These are phyloP conservation scores for Leucaena leucocephala DNA, from an alignment of 306 rosid species.

Conservation along the genomic window DNA sequence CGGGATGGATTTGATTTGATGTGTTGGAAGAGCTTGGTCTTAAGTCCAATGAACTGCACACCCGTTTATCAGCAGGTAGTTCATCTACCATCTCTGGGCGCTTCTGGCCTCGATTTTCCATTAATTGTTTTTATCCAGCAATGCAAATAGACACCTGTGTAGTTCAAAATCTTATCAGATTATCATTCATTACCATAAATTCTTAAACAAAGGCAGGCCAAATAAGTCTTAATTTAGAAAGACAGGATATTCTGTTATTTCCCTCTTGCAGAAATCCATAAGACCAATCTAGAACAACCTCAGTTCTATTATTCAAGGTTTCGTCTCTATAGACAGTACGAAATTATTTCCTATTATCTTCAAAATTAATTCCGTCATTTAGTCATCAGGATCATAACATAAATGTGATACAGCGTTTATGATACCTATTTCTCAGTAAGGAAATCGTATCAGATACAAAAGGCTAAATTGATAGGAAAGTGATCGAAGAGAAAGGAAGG, in stretches of 20 bases:
- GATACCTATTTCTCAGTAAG: conserved; percentile 20
- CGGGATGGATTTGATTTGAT: conserved; percentile 59
- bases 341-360: conserved; percentile 28
- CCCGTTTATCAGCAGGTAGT: conserved; percentile 91
- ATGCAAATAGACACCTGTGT: conserved; percentile 41
- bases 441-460: conserved; percentile 19
- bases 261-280: neutral
- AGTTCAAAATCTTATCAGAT: conserved; percentile 39
- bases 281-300: conserved; percentile 38
- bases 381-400: conserved; percentile 25
- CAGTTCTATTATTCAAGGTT: conserved; percentile 13
- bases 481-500: conserved; percentile 21
- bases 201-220: conserved; percentile 8
- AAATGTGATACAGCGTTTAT: conserved; percentile 5
- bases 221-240: conserved; percentile 20
- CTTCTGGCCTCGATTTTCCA: conserved; percentile 95
- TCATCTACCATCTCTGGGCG: conserved; percentile 77
- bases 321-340: conserved; percentile 15
- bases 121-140: conserved; percentile 44
- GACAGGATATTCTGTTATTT: conserved; percentile 4
- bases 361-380: conserved; percentile 20
- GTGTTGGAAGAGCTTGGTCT: conserved; percentile 85
- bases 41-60: conserved; percentile 83
- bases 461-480: conserved; percentile 25
- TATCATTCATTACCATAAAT: conserved; percentile 31